phyloP scores from a whole-genome alignment of 768 basidiomycete species.

The Mycena rosella region DNA sequence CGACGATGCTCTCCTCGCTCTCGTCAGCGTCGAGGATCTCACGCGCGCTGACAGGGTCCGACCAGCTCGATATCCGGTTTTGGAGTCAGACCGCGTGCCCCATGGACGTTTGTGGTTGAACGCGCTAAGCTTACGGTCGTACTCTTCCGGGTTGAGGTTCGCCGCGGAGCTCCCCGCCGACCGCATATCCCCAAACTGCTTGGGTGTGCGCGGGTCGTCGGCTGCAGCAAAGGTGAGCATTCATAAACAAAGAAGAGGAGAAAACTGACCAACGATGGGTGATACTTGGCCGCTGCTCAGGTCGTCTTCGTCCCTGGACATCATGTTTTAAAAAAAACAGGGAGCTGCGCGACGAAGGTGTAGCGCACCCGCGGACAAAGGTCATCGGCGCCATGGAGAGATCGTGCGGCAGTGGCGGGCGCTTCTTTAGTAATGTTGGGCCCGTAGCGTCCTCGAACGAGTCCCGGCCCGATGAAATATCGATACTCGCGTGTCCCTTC shows the following conservation, averaged over 20 bases:
- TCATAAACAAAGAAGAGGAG: not conserved
- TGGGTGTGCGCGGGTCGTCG: conserved; percentile 37
- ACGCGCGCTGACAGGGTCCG: conserved; percentile 62
- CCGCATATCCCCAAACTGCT: conserved; percentile 23
- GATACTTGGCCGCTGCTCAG: conserved; percentile 86
- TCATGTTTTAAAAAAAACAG: conserved; percentile 1
- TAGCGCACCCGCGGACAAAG: conserved; percentile 20
- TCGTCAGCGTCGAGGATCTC: conserved; percentile 48
- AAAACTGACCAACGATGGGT: conserved; percentile 63
- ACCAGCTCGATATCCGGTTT: conserved; percentile 66
- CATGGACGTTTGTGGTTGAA: conserved; percentile 59
- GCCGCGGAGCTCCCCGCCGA: conserved; percentile 47
- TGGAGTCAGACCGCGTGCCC: conserved; percentile 49
- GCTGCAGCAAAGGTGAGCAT: not conserved
- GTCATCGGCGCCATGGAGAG: conserved; percentile 15
- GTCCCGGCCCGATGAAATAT: conserved; percentile 30
- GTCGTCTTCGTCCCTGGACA: conserved; percentile 60
- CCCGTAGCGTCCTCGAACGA: conserved; percentile 26
- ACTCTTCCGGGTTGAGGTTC: conserved; percentile 44
- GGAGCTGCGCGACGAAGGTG: not conserved
- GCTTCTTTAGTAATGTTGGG: conserved; percentile 21
- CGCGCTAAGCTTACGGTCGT: conserved; percentile 51
- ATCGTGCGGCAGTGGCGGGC: conserved; percentile 24
- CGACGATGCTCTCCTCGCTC: conserved; percentile 42
- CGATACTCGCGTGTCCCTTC: conserved; percentile 29